A percentile compares a stretch with the other conserved stretches of the same genome.
Evolutionary conservation across 2,329 filamentous ascomycete genomes (phyloP).

Genomic region (Clonostachys byssicola): DNA sequence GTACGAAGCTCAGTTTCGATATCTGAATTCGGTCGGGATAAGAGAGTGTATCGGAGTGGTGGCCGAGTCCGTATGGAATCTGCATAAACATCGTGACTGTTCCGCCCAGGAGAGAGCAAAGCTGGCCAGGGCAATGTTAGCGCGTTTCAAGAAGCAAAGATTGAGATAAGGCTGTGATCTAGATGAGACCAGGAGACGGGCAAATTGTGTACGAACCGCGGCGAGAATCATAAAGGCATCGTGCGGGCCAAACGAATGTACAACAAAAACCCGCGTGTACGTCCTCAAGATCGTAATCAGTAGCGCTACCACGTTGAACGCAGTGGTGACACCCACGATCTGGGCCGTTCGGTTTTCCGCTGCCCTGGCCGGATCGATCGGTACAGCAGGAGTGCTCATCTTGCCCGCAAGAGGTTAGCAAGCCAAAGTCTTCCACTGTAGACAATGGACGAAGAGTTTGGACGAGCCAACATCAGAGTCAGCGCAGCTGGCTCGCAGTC

Average conservation of each 20-base stretch:
- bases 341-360: conserved; percentile 14
- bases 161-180: not conserved
- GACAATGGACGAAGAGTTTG: not conserved
- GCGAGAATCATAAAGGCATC: conserved; percentile 18
- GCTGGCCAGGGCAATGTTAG: not conserved
- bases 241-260: conserved; percentile 15
- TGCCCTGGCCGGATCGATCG: conserved; percentile 9
- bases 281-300: conserved; percentile 7
- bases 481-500: not conserved
- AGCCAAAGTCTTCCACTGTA: too few species aligned
- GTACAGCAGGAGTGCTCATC: not conserved
- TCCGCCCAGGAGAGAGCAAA: conserved; percentile 20
- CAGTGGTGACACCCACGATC: conserved; percentile 12
- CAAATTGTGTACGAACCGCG: conserved; percentile 10
- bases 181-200: not conserved
- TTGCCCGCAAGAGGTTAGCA: too few species aligned
- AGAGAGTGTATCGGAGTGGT: conserved; percentile 30
- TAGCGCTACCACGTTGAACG: conserved; percentile 14
- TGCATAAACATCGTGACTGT: conserved; percentile 32
- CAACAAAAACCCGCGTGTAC: conserved; percentile 10
- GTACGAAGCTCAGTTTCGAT: conserved; percentile 34
- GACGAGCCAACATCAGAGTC: not conserved
- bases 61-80: conserved; percentile 38
- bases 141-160: not conserved
- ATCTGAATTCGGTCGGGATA: conserved; percentile 23